Percentiles rank a stretch among this genome's conserved stretches.
phyloP scores from a whole-genome alignment of 2,329 filamentous ascomycete genomes.

The Canariomyces notabilis region DNA sequence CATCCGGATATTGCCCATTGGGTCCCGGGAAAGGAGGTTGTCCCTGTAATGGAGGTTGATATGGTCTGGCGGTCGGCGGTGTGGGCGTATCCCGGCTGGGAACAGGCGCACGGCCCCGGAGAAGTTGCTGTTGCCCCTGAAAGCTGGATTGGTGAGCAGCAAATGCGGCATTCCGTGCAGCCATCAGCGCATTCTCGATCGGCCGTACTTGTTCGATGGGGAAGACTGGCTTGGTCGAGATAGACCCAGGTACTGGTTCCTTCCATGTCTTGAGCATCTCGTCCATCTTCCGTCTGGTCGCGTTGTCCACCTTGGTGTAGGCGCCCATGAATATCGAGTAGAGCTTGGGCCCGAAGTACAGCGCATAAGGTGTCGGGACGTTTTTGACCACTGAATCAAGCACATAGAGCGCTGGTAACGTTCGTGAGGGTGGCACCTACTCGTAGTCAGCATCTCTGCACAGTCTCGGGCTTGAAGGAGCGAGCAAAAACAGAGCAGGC shows the following conservation, averaged over 20 bases:
- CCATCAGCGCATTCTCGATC: conserved; percentile 91
- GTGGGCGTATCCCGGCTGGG: conserved; percentile 70
- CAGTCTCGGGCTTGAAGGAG: too few relatives aligned
- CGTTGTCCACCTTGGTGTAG: conserved; percentile 80
- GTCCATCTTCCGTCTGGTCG: conserved; percentile 85
- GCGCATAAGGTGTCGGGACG: conserved; percentile 92
- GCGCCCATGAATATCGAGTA: conserved; percentile 96
- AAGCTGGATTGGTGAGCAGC: conserved; percentile 54
- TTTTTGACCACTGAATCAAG: conserved; percentile 98
- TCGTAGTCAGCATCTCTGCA: conserved; percentile 23
- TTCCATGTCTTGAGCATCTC: conserved; percentile 99
- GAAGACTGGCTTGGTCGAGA: conserved; percentile 91
- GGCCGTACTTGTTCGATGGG: conserved; percentile 77
- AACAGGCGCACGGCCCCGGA: conserved; percentile 44
- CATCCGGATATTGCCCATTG: conserved; percentile 17
- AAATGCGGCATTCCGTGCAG: conserved; percentile 60
- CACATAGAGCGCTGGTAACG: conserved; percentile 92
- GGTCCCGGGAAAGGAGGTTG: conserved; percentile 22
- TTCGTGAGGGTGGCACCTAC: conserved; percentile 81
- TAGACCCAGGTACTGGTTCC: conserved; percentile 87
- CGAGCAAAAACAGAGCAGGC: too few relatives aligned
- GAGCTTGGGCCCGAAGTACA: conserved; percentile 87
- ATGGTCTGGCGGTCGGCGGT: conserved; percentile 52
- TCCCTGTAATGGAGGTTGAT: conserved; percentile 30
- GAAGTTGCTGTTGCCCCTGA: conserved; percentile 51